These are phyloP conservation scores for Aspergillus persii DNA, from an alignment of 2,329 filamentous ascomycete genomes.

Conservation along the genomic window DNA sequence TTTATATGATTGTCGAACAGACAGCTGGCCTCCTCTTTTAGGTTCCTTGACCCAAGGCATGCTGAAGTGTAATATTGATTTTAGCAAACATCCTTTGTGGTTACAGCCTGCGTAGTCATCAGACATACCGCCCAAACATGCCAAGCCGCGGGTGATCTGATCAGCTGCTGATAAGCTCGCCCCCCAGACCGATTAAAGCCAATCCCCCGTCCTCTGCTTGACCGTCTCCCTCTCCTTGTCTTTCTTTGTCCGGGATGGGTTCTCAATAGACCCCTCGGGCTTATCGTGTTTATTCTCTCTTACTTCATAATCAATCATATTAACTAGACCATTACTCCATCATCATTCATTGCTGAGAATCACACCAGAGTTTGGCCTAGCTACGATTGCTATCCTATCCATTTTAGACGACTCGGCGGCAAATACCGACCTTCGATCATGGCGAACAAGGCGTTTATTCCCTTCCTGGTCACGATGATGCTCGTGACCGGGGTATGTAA, in stretches of 20 bases:
- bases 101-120: too few species aligned
- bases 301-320: background rate
- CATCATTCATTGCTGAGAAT: background rate
- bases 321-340: too few species aligned
- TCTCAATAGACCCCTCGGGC: constrained; percentile 9
- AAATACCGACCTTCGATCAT: constrained; percentile 48
- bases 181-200: background rate
- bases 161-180: constrained; percentile 14
- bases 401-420: background rate
- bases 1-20: too few species aligned
- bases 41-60: too few species aligned
- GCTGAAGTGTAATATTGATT: too few species aligned
- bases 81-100: too few species aligned
- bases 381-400: background rate
- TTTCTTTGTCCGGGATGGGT: constrained; percentile 9
- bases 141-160: constrained; percentile 8
- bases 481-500: constrained; percentile 94
- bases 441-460: constrained; percentile 70
- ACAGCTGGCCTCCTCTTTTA: too few species aligned
- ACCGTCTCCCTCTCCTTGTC: background rate
- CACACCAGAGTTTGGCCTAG: background rate
- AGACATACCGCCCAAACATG: background rate
- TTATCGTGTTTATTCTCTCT: background rate
- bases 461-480: constrained; percentile 93
- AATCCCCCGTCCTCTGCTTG: background rate